Evolutionary conservation across 805 yeast genomes (phyloP), one percentile per base, ranked within the genome.

Genomic region (Candida khao-thaluensis): DNA sequence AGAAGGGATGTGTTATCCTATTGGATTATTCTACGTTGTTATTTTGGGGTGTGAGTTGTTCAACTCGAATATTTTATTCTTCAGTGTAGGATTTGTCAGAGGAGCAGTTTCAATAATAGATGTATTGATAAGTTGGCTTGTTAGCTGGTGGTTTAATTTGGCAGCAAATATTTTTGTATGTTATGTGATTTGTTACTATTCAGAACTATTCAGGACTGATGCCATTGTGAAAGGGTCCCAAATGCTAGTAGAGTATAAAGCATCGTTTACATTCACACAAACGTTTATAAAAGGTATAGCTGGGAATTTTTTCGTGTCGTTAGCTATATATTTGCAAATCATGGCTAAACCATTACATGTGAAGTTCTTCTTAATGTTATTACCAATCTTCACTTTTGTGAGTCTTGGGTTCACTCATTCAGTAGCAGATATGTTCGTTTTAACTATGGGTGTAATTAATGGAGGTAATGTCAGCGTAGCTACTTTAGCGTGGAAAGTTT

Each of bases 311-410:
- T 82, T 71, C 50, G 95, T 86, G 17, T 76, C 82, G 39, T 60
- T 85, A 20, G 95, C 89, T 2, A 79, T 85, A 7, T 85, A 83
- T 59, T 60, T 85, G 33, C 95, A 85, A 54, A 63, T 86, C 28
- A 75, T 85, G 80, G 85, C 84, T 5, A 83, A 82, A 53, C 95
- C 95, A 0, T 53, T 81, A 7, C 95, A 86, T 53, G 95, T 86
- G 24, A 84, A 82, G 50, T 68, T 82, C 20, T 33, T 82, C 5
- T 60, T 82, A 65, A 74, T 85, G 65, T 52, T 69, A 7, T 54
- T 85, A 15, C 95, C 95, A 1, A 70, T 85, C 11, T 83, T 84
- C 58, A 79, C 90, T 0, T 84, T 86, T 59, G 93, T 84, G n/a
- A 51, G 81, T 1, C 67, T 81, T 69, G 93, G 95, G 0, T 86